phyloP scores from a whole-genome alignment of 331 rosid genomes.

The Dryas integrifolia region DNA sequence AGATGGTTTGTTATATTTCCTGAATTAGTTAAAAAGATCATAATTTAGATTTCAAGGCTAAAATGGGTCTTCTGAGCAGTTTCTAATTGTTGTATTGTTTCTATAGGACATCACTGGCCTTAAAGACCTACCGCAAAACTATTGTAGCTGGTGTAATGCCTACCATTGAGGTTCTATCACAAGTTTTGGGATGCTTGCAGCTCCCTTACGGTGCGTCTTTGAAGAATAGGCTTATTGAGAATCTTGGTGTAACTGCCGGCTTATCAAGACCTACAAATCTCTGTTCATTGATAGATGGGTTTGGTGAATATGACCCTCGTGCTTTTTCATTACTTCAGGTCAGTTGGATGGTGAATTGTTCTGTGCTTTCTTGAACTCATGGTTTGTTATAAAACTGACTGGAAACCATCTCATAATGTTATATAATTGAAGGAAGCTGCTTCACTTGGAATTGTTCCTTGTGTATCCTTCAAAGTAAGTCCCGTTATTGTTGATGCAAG shows the following conservation, averaged over 20 bases:
- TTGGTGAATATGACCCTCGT: conserved; percentile 93
- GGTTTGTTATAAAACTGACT: conserved; percentile 20
- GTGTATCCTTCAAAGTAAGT: conserved; percentile 64
- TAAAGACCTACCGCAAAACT: conserved; percentile 73
- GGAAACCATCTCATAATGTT: conserved; percentile 27
- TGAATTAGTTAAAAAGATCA: neutral
- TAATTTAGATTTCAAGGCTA: conserved; percentile 20
- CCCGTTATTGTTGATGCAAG: conserved; percentile 69
- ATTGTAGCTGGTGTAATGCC: conserved; percentile 67
- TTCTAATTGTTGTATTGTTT: conserved; percentile 25
- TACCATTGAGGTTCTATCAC: conserved; percentile 66
- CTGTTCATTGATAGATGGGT: conserved; percentile 76
- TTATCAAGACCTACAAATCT: conserved; percentile 57
- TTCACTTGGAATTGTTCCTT: conserved; percentile 79
- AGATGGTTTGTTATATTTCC: neutral
- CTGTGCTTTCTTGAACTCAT: conserved; percentile 4
- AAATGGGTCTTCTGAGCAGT: conserved; percentile 25
- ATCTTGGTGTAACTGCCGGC: conserved; percentile 56
- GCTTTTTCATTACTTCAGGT: conserved; percentile 89
- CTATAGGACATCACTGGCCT: conserved; percentile 80
- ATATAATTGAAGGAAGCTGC: conserved; percentile 77
- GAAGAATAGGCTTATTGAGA: conserved; percentile 65
- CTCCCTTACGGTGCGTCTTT: conserved; percentile 57
- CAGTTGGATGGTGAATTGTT: conserved; percentile 37
- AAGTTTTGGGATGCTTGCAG: conserved; percentile 84